Evolutionary conservation across 140 eudicot genomes (phyloP).

Genomic region (Bidens hawaiensis): DNA sequence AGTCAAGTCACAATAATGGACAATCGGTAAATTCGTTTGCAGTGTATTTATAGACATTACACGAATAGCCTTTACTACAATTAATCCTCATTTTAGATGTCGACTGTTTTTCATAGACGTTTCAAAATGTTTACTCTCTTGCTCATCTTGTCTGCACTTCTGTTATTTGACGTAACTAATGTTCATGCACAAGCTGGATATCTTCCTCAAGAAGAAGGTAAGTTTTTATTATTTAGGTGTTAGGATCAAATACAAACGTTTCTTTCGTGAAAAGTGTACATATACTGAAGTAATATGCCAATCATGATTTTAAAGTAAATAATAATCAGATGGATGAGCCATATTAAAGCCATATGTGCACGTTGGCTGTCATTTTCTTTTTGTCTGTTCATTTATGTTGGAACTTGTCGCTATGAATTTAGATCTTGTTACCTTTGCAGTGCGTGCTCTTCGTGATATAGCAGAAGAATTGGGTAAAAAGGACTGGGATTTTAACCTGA

Average conservation of each 20-base stretch:
- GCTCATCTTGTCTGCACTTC: background rate
- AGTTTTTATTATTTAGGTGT: background rate
- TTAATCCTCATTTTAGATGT: background rate
- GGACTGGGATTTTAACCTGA: constrained; percentile 40
- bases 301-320: too few species aligned
- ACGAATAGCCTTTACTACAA: background rate
- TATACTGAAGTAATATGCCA: too few species aligned
- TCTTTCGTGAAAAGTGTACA: too few species aligned
- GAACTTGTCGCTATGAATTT: too few species aligned
- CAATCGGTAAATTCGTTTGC: background rate
- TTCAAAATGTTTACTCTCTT: background rate
- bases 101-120: background rate
- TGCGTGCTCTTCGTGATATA: constrained; percentile 34
- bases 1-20: background rate
- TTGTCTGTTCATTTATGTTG: too few species aligned
- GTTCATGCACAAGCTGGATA: constrained; percentile 13
- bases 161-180: background rate
- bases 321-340: too few species aligned
- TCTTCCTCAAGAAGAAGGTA: constrained; percentile 12
- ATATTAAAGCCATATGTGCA: too few species aligned
- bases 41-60: background rate
- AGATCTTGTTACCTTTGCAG: constrained; percentile 28
- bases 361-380: too few species aligned
- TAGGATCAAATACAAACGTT: too few species aligned
- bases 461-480: constrained; percentile 39